Conservation (phyloP, 2,329 filamentous ascomycete species). For the Penicillium thymicola region DNA sequence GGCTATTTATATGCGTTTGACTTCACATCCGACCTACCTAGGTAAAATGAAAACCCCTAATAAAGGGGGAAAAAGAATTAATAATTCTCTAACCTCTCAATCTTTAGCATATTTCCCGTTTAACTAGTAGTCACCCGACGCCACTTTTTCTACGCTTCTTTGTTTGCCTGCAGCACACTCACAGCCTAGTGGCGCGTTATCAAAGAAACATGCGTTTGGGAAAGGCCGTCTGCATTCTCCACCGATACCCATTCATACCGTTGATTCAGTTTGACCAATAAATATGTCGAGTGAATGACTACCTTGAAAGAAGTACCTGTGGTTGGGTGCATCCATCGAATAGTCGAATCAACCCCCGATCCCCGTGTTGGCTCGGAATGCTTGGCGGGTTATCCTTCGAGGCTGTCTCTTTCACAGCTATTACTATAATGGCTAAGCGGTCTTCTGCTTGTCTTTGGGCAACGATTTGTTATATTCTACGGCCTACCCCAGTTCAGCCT, state of each 20-base stretch:
- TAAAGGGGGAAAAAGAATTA: too few relatives aligned
- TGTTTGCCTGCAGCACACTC: slow-evolving; percentile 4
- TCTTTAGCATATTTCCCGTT: not conserved
- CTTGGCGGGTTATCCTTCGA: not conserved
- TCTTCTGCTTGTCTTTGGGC: not conserved
- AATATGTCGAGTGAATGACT: not conserved
- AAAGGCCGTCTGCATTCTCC: not conserved
- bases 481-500: not conserved
- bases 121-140: not conserved
- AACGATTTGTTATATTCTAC: slow-evolving; percentile 1
- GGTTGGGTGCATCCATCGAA: not conserved
- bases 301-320: not conserved
- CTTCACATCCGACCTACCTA: not conserved
- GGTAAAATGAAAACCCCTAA: not conserved
- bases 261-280: not conserved
- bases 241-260: not conserved
- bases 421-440: not conserved
- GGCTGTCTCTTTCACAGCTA: not conserved
- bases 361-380: not conserved
- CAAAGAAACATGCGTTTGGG: slow-evolving; percentile 2
- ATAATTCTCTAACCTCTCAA: not conserved
- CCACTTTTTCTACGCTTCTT: not conserved
- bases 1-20: not conserved
- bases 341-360: not conserved
- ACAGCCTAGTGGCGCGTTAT: not conserved